Evolutionary conservation across 106 monocot species (phyloP), one percentile per base, ranked within the genome.

Genomic region (Acorus calamus): DNA sequence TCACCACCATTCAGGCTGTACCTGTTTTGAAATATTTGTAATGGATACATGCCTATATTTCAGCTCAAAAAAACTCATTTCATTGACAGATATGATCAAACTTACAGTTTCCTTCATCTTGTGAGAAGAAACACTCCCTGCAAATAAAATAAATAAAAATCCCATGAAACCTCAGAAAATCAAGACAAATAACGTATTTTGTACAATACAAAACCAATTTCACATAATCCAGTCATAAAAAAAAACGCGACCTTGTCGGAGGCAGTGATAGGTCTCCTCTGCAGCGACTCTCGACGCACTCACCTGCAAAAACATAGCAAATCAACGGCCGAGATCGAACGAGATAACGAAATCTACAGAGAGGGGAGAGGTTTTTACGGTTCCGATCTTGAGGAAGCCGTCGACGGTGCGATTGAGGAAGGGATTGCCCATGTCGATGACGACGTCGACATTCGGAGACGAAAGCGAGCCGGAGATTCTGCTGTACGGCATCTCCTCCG

Each of bases 311-410:
- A 62, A 28, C 28, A 28, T 1, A 9, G 67, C 51, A 8, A 9
- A 7, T 4, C 56, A 45, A 41, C 42, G 8, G 12, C 54, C 7
- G 53, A 52, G 2, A 49, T 8, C 7, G 8, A 3, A 28, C 28
- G 28, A 28, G 28, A 28, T 1, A 28, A 0, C 28, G 28, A 28
- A 28, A 28, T 28, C 28, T 28, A 28, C 28, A 53, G 47, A 47
- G 45, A 8, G 42, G 9, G 11, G 44, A 3, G 5, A 45, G 14
- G 63, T 4, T 3, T 14, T 61, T 76, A 92, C 84, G 0, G 74
- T 66, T 60, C 92, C 92, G 73, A 92, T 92, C 69, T 79, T 92
- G 48, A 92, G 56, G 75, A 92, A 92, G 12, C 92, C 92, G 65
- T 87, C 92, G 64, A 87, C 79, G 62, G 92, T 79, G 61, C 70